Percentiles rank a stretch among this genome's conserved stretches.
phyloP scores from a whole-genome alignment of 352 stramenopile species.

The Phytophthora pluvialis region DNA sequence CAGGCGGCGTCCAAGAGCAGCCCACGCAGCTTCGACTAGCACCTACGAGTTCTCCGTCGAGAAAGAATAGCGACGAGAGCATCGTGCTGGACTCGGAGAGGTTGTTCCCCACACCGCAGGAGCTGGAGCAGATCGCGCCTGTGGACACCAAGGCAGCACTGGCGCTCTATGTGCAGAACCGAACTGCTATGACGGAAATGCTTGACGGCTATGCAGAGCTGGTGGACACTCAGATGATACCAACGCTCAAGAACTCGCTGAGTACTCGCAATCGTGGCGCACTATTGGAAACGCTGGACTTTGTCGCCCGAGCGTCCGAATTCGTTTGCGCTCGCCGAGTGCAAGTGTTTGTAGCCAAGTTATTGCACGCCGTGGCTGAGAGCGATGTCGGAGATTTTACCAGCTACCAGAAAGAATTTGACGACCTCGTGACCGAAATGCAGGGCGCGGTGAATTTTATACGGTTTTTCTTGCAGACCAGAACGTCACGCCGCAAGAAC shows the following conservation, averaged over 20 bases:
- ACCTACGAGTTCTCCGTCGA: slow-evolving; percentile 5
- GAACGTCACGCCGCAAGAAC: slow-evolving; percentile 17
- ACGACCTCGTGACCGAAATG: slow-evolving; percentile 33
- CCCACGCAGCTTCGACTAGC: neutral
- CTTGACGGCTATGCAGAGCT: slow-evolving; percentile 71
- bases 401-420: slow-evolving; percentile 33
- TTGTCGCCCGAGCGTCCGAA: slow-evolving; percentile 65
- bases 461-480: slow-evolving; percentile 34
- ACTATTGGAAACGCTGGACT: slow-evolving; percentile 73
- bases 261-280: slow-evolving; percentile 46
- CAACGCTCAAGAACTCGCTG: slow-evolving; percentile 49
- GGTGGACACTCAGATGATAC: slow-evolving; percentile 55
- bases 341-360: slow-evolving; percentile 65
- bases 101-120: slow-evolving; percentile 54
- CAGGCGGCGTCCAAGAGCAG: neutral
- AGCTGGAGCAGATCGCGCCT: slow-evolving; percentile 62
- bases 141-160: slow-evolving; percentile 64
- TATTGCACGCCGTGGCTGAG: slow-evolving; percentile 63
- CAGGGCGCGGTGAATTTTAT: slow-evolving; percentile 36
- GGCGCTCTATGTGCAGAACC: slow-evolving; percentile 69
- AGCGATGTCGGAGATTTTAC: slow-evolving; percentile 47
- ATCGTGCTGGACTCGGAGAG: slow-evolving; percentile 15
- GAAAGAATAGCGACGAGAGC: slow-evolving; percentile 34
- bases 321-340: slow-evolving; percentile 75
- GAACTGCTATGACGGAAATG: slow-evolving; percentile 68